These are phyloP conservation scores for Fusarium sp. DNA, from an alignment of 2,329 filamentous ascomycete species.

Conservation along the genomic window DNA sequence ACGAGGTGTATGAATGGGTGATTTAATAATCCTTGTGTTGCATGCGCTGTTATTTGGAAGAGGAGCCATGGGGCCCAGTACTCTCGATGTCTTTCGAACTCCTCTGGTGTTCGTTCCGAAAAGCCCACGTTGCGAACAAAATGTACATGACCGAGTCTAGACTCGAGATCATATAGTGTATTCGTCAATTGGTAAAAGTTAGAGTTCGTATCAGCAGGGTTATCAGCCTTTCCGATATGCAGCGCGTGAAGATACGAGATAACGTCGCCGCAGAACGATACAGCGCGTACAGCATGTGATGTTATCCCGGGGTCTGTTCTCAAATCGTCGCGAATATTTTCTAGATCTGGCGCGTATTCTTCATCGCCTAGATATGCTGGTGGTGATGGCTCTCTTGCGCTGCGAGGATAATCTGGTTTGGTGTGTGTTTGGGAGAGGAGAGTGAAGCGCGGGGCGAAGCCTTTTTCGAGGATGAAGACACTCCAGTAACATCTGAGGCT, in stretches of 20 bases:
- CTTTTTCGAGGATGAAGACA: constrained; percentile 34
- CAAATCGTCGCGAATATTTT: constrained; percentile 23
- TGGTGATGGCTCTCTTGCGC: constrained; percentile 24
- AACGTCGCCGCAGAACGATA: constrained; percentile 34
- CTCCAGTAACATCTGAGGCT: constrained; percentile 39
- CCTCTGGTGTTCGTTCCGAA: constrained; percentile 25
- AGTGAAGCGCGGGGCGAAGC: constrained; percentile 26
- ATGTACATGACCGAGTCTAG: constrained; percentile 19
- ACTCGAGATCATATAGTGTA: constrained; percentile 34
- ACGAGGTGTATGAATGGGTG: constrained; percentile 40
- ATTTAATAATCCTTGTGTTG: constrained; percentile 30
- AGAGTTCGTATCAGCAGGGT: constrained; percentile 30
- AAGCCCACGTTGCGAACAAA: constrained; percentile 40
- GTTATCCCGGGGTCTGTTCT: constrained; percentile 31
- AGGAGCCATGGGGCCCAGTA: constrained; percentile 38
- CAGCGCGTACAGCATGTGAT: constrained; percentile 16
- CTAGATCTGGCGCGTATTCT: constrained; percentile 31
- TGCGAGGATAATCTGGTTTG: constrained; percentile 23
- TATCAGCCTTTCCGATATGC: constrained; percentile 27
- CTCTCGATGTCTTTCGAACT: constrained; percentile 28
- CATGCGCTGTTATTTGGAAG: constrained; percentile 34
- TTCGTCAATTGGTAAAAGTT: constrained; percentile 35
- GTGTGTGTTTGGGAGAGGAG: constrained; percentile 1
- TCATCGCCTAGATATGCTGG: constrained; percentile 13
- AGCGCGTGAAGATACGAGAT: constrained; percentile 31